Percentiles rank a stretch among this genome's conserved stretches.
phyloP scores from a whole-genome alignment of 176 grass and related monocot genomes.

The Eremochloa ophiuroides region DNA sequence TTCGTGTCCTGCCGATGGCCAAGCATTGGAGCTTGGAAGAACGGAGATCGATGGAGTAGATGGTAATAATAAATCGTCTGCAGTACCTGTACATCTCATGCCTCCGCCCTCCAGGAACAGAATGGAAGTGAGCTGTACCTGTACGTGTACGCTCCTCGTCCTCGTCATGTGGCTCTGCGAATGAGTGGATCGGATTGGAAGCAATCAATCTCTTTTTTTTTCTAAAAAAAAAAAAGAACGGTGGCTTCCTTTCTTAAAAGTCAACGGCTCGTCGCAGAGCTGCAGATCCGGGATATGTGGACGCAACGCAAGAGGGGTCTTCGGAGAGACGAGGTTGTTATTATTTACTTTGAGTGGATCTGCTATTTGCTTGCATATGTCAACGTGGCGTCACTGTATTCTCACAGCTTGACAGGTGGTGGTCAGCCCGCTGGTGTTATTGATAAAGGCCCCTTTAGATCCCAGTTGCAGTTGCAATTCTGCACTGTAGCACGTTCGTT shows the following conservation, averaged over 20 bases:
- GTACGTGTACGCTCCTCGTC: no score
- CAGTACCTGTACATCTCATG: neutral
- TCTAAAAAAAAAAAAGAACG: neutral
- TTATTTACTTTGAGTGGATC: no score
- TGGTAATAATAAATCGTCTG: no score
- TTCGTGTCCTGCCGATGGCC: conserved; percentile 2
- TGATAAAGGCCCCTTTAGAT: no score
- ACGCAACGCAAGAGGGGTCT: neutral
- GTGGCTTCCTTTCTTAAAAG: neutral
- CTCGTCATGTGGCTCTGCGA: neutral
- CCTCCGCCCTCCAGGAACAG: no score
- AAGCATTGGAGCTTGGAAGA: neutral
- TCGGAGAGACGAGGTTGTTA: conserved; percentile 9
- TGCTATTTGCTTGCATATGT: neutral
- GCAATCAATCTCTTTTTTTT: no score
- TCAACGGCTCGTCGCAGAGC: neutral
- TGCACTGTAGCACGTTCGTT: no score
- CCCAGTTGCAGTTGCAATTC: no score
- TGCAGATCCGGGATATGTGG: neutral
- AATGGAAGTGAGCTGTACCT: neutral
- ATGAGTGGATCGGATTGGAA: no score
- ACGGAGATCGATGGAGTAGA: neutral
- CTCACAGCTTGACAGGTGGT: no score
- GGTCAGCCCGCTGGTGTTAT: no score
- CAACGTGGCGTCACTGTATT: neutral